A percentile compares a stretch with the other conserved stretches of the same genome.
Evolutionary conservation across 306 rosid species (phyloP).

Genomic region (Mimosa bimucronata): DNA sequence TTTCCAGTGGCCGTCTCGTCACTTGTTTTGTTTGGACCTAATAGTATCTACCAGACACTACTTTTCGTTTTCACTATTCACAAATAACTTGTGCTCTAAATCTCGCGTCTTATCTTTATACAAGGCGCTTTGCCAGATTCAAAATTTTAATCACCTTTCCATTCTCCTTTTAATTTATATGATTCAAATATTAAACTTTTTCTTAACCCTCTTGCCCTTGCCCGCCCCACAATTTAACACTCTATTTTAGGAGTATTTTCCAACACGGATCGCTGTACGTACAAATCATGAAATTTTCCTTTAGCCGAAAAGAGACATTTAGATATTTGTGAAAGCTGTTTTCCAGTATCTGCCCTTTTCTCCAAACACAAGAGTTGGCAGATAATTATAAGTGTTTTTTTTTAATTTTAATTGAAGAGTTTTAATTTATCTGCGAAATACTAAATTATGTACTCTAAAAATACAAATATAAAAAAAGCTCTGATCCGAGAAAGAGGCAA

Average conservation of each 20-base stretch:
- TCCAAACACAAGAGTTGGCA: not conserved
- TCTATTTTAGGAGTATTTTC: not conserved
- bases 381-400: not conserved
- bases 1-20: slow-evolving; percentile 10
- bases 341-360: not conserved
- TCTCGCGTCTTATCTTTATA: not conserved
- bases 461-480: no score
- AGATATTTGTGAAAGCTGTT: not conserved
- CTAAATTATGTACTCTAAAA: no score
- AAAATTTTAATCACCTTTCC: not conserved
- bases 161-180: not conserved
- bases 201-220: not conserved
- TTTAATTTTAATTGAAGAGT: not conserved
- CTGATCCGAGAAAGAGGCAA: not conserved
- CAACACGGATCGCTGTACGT: not conserved
- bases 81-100: not conserved
- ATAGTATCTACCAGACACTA: not conserved
- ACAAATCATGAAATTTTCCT: not conserved
- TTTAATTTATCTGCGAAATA: no score
- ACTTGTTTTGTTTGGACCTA: not conserved
- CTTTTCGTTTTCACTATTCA: not conserved
- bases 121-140: not conserved
- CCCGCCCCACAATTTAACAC: no score
- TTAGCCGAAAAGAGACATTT: not conserved
- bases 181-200: not conserved